Evolutionary conservation across 345 rosid species (phyloP).

Genomic region (Syzygium jambos): DNA sequence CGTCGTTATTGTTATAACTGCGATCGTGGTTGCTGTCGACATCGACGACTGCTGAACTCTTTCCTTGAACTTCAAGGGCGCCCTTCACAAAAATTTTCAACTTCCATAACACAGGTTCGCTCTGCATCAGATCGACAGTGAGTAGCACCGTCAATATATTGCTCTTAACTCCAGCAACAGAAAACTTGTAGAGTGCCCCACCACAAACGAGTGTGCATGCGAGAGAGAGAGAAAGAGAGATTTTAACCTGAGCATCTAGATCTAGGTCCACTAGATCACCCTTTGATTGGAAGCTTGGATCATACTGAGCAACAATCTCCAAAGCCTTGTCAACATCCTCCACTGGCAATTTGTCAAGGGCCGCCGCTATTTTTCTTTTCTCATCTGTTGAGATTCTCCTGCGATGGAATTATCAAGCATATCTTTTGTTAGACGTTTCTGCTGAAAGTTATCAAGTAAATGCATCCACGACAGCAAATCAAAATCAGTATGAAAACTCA

Average conservation of each 20-base stretch:
- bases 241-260: constrained; percentile 58
- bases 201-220: background rate
- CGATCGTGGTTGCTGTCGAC: background rate
- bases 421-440: background rate
- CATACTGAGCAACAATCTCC: constrained; percentile 60
- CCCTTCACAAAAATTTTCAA: constrained; percentile 6
- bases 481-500: no score
- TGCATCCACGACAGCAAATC: background rate
- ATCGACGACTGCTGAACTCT: background rate
- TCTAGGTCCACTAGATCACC: constrained; percentile 71
- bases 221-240: background rate
- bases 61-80: constrained; percentile 7
- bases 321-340: constrained; percentile 71
- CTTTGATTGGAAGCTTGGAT: constrained; percentile 46
- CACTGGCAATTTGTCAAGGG: constrained; percentile 44
- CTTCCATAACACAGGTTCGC: constrained; percentile 9
- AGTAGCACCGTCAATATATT: background rate
- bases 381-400: constrained; percentile 68
- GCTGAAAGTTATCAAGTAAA: background rate
- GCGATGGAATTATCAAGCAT: background rate
- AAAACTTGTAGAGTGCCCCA: background rate
- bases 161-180: background rate
- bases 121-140: background rate
- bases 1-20: background rate
- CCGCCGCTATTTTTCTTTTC: constrained; percentile 52